Percentiles rank a stretch among this genome's conserved stretches.
Evolutionary conservation across 2,329 filamentous ascomycete genomes (phyloP).

Genomic region (Rhinocladiella mackenziei): DNA sequence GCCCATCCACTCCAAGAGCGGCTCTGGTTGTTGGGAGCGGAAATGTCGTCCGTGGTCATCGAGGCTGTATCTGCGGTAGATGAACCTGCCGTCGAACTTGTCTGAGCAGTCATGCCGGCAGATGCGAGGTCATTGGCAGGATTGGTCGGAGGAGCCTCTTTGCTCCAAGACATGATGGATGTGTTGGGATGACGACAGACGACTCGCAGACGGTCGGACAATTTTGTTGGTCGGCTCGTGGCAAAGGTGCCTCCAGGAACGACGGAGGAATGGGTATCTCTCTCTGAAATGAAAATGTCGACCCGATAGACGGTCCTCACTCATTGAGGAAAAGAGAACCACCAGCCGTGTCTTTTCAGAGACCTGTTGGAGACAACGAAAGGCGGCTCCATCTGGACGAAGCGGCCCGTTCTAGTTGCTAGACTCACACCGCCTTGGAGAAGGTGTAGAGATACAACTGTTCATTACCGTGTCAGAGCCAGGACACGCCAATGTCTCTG

Average conservation of each 20-base stretch:
- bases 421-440: background rate
- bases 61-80: conserved; percentile 8
- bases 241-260: too few relatives aligned
- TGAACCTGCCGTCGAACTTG: conserved; percentile 6
- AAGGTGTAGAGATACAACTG: background rate
- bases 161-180: background rate
- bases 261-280: too few relatives aligned
- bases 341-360: background rate
- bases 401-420: background rate
- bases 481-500: too few relatives aligned
- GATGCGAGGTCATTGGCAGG: background rate
- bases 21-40: background rate
- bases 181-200: too few relatives aligned
- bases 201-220: too few relatives aligned
- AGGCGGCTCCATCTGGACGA: background rate
- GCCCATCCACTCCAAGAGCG: conserved; percentile 54
- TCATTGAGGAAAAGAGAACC: too few relatives aligned
- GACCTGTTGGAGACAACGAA: background rate
- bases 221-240: too few relatives aligned
- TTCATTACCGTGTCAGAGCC: background rate
- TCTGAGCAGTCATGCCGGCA: background rate
- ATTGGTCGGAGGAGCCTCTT: background rate
- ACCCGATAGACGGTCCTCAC: too few relatives aligned
- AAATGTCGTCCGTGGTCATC: conserved; percentile 4
- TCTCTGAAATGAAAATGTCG: too few relatives aligned